Conservation (phyloP, 495 filamentous ascomycete genomes). For the Penicillium salamii region DNA sequence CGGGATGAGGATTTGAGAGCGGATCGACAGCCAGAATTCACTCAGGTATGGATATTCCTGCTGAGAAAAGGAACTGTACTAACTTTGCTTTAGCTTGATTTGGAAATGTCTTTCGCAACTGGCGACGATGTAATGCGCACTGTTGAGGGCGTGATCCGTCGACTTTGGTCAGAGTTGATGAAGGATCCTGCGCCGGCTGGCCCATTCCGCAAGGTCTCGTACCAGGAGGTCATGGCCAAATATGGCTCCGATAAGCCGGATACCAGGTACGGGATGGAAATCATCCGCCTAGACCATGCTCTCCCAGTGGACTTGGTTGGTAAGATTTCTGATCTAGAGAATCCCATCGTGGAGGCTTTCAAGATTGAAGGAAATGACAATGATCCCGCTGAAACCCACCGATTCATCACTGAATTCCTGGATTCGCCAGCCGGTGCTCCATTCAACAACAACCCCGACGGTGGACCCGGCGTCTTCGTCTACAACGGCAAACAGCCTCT, state of each 20-base stretch:
- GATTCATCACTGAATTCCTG: conserved; percentile 69
- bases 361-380: conserved; percentile 51
- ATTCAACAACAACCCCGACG: conserved; percentile 63
- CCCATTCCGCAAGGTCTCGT: conserved; percentile 61
- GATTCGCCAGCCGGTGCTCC: conserved; percentile 58
- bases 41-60: conserved; percentile 64
- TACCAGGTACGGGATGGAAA: conserved; percentile 61
- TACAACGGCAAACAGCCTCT: conserved; percentile 68
- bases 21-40: conserved; percentile 95
- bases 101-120: conserved; percentile 84
- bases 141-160: conserved; percentile 62
- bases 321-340: conserved; percentile 63
- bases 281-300: conserved; percentile 58
- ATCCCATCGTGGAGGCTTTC: conserved; percentile 69
- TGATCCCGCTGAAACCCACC: conserved; percentile 45
- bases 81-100: conserved; percentile 78
- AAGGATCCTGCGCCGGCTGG: conserved; percentile 36
- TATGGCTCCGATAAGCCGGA: conserved; percentile 95
- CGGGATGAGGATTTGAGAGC: conserved; percentile 92
- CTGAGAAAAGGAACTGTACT: too few relatives aligned
- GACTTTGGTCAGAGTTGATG: conserved; percentile 52
- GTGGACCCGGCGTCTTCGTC: conserved; percentile 73
- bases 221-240: conserved; percentile 71
- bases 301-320: conserved; percentile 63
- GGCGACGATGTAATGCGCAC: conserved; percentile 69